Evolutionary conservation across 2,329 filamentous ascomycete species (phyloP).

Genomic region (Fusarium pininemorale): DNA sequence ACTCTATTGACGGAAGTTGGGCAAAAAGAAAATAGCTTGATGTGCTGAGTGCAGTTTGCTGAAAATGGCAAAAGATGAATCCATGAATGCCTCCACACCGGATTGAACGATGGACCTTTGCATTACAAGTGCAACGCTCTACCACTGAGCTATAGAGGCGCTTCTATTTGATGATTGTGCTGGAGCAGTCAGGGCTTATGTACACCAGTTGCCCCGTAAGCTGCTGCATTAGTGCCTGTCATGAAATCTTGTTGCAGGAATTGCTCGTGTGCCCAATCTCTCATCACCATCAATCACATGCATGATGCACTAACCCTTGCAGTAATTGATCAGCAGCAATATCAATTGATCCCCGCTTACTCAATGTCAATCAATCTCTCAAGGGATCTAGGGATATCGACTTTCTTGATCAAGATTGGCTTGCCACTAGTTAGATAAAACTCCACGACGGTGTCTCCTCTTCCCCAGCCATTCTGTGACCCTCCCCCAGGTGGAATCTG

Average conservation of each 20-base stretch:
- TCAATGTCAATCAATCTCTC: not conserved
- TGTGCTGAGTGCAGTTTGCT: not conserved
- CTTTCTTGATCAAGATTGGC: not conserved
- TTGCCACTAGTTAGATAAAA: not conserved
- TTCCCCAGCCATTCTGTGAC: not conserved
- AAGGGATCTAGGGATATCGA: not conserved
- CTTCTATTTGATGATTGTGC: not conserved
- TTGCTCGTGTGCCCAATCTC: not conserved
- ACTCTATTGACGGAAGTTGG: fast-evolving
- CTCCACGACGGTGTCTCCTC: not conserved
- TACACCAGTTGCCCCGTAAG: fast-evolving
- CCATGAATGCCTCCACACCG: slow-evolving; percentile 18
- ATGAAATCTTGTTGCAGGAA: not conserved
- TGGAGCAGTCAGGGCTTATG: fast-evolving
- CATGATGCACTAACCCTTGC: not conserved
- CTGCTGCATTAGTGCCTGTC: not conserved
- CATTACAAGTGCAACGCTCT: slow-evolving; percentile 33
- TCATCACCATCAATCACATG: not conserved
- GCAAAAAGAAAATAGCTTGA: not conserved
- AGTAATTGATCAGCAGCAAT: not conserved
- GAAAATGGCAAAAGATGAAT: not conserved
- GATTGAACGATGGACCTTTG: slow-evolving; percentile 32
- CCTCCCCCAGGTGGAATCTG: not conserved
- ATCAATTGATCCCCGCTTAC: not conserved
- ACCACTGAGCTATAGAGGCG: slow-evolving; percentile 32